These are phyloP conservation scores for Fraxinus pennsylvanica DNA, from an alignment of 257 asterid genomes.

Conservation along the genomic window DNA sequence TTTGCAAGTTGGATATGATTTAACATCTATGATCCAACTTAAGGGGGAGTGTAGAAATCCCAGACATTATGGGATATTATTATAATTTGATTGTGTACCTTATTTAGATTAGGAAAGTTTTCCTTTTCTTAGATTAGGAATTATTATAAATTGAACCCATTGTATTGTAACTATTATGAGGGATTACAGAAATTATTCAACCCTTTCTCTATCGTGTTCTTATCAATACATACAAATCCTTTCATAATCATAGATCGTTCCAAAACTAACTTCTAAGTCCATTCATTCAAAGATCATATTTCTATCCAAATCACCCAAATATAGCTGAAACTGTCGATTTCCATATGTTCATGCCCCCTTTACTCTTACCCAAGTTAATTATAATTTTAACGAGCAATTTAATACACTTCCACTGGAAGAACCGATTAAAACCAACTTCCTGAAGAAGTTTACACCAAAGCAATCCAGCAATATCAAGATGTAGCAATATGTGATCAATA, in stretches of 20 bases:
- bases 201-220: too few relatives aligned
- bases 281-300: neutral
- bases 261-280: neutral
- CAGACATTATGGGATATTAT: too few relatives aligned
- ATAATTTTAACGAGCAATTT: neutral
- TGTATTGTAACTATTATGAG: too few relatives aligned
- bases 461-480: neutral
- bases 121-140: too few relatives aligned
- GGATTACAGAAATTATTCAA: too few relatives aligned
- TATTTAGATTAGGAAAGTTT: too few relatives aligned
- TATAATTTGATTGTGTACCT: too few relatives aligned
- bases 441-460: neutral
- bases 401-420: neutral
- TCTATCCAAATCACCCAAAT: neutral
- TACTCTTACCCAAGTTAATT: neutral
- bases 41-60: too few relatives aligned
- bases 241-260: neutral
- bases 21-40: too few relatives aligned
- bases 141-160: too few relatives aligned
- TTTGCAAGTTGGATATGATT: too few relatives aligned
- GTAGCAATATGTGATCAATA: neutral
- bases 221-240: neutral
- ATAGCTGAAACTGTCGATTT: neutral
- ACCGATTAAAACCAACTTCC: neutral
- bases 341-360: neutral